These are phyloP conservation scores for Agrocybe chaxingu DNA, from an alignment of 768 basidiomycete species.

Conservation along the genomic window DNA sequence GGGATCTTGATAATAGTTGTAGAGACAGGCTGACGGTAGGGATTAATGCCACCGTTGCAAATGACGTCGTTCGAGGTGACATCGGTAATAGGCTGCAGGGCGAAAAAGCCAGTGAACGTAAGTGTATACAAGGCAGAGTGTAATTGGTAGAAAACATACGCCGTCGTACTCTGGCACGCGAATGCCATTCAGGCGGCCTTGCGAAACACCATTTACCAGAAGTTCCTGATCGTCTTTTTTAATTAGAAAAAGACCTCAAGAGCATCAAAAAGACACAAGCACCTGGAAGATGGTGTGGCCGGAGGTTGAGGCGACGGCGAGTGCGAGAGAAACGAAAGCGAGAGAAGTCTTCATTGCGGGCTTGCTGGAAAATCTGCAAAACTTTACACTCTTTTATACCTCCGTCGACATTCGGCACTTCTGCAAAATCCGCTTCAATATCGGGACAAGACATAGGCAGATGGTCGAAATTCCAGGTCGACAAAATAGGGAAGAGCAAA, in stretches of 20 bases:
- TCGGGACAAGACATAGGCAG: too few relatives aligned
- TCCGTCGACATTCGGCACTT: too few relatives aligned
- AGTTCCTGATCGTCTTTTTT: slow-evolving; percentile 29
- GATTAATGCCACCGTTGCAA: slow-evolving; percentile 61
- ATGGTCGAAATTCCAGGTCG: too few relatives aligned
- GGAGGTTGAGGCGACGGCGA: slow-evolving; percentile 23
- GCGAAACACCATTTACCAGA: slow-evolving; percentile 47
- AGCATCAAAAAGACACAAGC: not conserved
- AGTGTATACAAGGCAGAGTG: not conserved
- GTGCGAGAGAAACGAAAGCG: too few relatives aligned
- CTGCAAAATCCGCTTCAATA: too few relatives aligned
- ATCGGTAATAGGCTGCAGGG: slow-evolving; percentile 48
- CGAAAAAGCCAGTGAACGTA: not conserved
- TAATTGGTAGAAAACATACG: slow-evolving; percentile 17
- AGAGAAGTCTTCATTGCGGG: too few relatives aligned
- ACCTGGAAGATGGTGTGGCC: slow-evolving; percentile 57
- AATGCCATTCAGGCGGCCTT: slow-evolving; percentile 41
- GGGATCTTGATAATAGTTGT: slow-evolving; percentile 42
- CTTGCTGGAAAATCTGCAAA: too few relatives aligned
- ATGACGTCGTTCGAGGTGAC: slow-evolving; percentile 54
- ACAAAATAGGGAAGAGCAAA: too few relatives aligned
- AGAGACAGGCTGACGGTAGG: slow-evolving; percentile 46
- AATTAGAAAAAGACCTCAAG: not conserved
- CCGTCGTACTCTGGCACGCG: slow-evolving; percentile 43
- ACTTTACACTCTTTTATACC: too few relatives aligned